These are phyloP conservation scores for Pseudophaeomoniella oleicola DNA, from an alignment of 2,329 filamentous ascomycete species.

Conservation along the genomic window DNA sequence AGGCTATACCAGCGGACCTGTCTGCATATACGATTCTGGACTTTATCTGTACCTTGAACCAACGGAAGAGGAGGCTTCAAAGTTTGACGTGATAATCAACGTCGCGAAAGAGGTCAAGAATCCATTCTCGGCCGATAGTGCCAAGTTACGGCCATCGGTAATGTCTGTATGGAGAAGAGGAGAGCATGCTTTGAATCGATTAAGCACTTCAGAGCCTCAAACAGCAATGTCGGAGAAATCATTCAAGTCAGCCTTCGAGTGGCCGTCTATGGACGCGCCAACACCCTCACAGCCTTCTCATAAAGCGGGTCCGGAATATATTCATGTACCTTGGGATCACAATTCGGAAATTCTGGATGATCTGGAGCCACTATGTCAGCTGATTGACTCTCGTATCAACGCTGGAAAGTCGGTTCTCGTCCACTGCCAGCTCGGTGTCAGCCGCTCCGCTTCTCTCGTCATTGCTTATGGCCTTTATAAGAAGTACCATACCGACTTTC, in stretches of 20 bases:
- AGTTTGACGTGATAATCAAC: slow-evolving; percentile 50
- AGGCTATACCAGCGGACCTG: slow-evolving; percentile 49
- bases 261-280: slow-evolving; percentile 15
- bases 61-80: slow-evolving; percentile 41
- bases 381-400: slow-evolving; percentile 45
- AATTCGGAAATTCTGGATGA: slow-evolving; percentile 54
- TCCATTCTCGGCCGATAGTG: slow-evolving; percentile 30
- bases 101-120: slow-evolving; percentile 52
- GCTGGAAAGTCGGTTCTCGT: slow-evolving; percentile 46
- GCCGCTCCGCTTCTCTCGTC: slow-evolving; percentile 50
- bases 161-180: slow-evolving; percentile 35
- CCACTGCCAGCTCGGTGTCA: slow-evolving; percentile 52
- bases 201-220: slow-evolving; percentile 24
- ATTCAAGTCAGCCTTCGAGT: slow-evolving; percentile 35
- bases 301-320: slow-evolving; percentile 41
- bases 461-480: slow-evolving; percentile 53
- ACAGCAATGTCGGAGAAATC: slow-evolving; percentile 30
- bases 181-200: slow-evolving; percentile 16
- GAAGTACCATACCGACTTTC: slow-evolving; percentile 45
- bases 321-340: slow-evolving; percentile 53
- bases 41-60: slow-evolving; percentile 51
- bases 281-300: slow-evolving; percentile 18
- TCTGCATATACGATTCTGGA: slow-evolving; percentile 47
- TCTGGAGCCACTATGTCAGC: slow-evolving; percentile 41
- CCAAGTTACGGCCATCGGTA: slow-evolving; percentile 20